These are phyloP conservation scores for Dothistroma septosporum DNA, from an alignment of 2,329 filamentous ascomycete genomes.

Conservation along the genomic window DNA sequence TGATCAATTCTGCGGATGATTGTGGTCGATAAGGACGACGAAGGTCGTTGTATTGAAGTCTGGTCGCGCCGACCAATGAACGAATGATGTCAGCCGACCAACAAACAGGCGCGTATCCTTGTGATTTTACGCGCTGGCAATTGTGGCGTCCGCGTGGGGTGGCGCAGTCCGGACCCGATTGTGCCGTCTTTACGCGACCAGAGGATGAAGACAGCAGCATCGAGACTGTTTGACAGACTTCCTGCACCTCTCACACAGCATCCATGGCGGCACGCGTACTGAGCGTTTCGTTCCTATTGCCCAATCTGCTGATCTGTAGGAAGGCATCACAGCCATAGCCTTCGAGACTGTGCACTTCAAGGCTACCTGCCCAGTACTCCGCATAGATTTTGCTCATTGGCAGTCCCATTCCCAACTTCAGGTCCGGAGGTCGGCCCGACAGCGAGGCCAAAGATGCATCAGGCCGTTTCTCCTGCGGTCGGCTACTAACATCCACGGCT, in stretches of 20 bases:
- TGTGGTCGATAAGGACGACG: neutral
- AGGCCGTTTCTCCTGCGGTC: slow-evolving; percentile 35
- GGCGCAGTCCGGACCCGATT: neutral
- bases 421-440: slow-evolving; percentile 75
- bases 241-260: slow-evolving; percentile 8
- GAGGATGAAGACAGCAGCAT: neutral
- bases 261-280: slow-evolving; percentile 55
- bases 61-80: neutral
- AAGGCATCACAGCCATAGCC: slow-evolving; percentile 96
- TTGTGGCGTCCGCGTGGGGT: neutral
- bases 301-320: slow-evolving; percentile 89
- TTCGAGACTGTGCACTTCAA: slow-evolving; percentile 87
- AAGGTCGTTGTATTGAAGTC: neutral
- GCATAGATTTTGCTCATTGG: slow-evolving; percentile 93
- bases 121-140: neutral
- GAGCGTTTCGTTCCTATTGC: slow-evolving; percentile 96
- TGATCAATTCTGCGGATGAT: neutral
- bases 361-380: slow-evolving; percentile 93
- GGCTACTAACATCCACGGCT: slow-evolving; percentile 20
- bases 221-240: neutral
- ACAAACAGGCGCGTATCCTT: neutral
- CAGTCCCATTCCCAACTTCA: slow-evolving; percentile 86
- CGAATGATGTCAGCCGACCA: neutral
- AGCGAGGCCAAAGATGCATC: slow-evolving; percentile 72
- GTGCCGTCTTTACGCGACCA: neutral